Base-by-base conservation (phyloP, 2,329 filamentous ascomycete species). In the Fusarium sp. region DNA sequence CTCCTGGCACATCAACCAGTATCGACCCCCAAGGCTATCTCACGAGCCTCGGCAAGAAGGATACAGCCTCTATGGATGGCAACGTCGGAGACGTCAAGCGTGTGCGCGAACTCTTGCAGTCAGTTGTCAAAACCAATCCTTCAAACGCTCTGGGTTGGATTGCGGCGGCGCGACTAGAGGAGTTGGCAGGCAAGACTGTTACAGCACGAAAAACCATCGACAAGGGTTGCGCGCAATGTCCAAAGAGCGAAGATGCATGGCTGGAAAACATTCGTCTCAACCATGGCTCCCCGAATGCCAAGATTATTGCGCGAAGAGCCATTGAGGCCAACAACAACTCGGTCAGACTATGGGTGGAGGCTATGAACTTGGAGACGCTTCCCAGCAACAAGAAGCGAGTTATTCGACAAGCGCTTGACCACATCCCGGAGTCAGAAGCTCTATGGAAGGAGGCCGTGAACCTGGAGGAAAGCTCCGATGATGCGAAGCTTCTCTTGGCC, bases 371-470 rank as follows among this genome's bases (percentile, higher is more conserved):
- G 25, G 96, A 99, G 79, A 89, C 89, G 10, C 91, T 97, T 49
- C 83, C 89, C 2, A 88, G 91, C 62, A 93, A 93, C 13, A 97
- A 97, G 81, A 98, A 98, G 82, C 90, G 94, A 76, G 96, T 99
- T 10, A 89, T 98, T 34, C 89, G 94, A 58, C 93, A 97, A 77
- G 97, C 96, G 0, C 85, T 99, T 45, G 93, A 98, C 74, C 91
- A 97, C 75, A 92, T 98, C 42, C 94, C 94, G 1, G 93, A 97
- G 76, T 98, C 95, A 0, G 96, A 98, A 49, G 91, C 93, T 43
- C 87, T 99, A n/a, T 99, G 96, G 96, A 99, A 98, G 78, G 94
- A 97, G 77, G 91, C 95, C 7, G 95, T 99, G 67, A 98, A 98
- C 73, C 83, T 98, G 58, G 96, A 98, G 77, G 95, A 98, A 75